Conservation (phyloP, 208 protist species). For the Zelonia costaricensis region DNA sequence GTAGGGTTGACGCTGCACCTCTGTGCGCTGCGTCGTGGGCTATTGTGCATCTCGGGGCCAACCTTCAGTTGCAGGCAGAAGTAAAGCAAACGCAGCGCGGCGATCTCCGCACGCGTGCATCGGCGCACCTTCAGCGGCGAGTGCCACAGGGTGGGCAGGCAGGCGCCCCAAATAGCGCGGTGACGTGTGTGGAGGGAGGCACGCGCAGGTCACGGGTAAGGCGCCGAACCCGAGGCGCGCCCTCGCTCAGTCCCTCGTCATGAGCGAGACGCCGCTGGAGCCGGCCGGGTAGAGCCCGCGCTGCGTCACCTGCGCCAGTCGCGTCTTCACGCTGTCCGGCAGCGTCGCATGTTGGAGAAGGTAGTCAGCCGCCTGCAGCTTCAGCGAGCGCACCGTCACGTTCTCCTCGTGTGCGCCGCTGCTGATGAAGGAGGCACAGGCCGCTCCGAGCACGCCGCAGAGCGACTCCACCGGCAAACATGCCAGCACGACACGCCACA, state of each 20-base stretch:
- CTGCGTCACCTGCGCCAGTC: constrained; percentile 33
- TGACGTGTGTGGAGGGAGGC: too few species aligned
- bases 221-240: too few species aligned
- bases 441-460: constrained; percentile 16
- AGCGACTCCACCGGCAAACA: constrained; percentile 18
- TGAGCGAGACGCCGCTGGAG: constrained; percentile 49
- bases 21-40: too few species aligned
- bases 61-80: too few species aligned
- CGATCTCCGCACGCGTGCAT: too few species aligned
- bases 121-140: too few species aligned
- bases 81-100: too few species aligned
- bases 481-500: constrained; percentile 45
- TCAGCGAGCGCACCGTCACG: constrained; percentile 45
- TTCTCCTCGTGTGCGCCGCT: constrained; percentile 29
- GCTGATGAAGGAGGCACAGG: constrained; percentile 68
- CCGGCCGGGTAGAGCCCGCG: constrained; percentile 69
- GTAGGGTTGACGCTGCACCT: too few species aligned
- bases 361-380: constrained; percentile 48
- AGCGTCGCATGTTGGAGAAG: constrained; percentile 22
- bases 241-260: constrained; percentile 48
- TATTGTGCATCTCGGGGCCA: too few species aligned
- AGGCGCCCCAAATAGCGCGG: too few species aligned
- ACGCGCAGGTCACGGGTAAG: too few species aligned
- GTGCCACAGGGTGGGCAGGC: too few species aligned
- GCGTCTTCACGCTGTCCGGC: constrained; percentile 32